These are phyloP conservation scores for Aspergillus brunneoviolaceus DNA, from an alignment of 2,329 filamentous ascomycete species.

Conservation along the genomic window DNA sequence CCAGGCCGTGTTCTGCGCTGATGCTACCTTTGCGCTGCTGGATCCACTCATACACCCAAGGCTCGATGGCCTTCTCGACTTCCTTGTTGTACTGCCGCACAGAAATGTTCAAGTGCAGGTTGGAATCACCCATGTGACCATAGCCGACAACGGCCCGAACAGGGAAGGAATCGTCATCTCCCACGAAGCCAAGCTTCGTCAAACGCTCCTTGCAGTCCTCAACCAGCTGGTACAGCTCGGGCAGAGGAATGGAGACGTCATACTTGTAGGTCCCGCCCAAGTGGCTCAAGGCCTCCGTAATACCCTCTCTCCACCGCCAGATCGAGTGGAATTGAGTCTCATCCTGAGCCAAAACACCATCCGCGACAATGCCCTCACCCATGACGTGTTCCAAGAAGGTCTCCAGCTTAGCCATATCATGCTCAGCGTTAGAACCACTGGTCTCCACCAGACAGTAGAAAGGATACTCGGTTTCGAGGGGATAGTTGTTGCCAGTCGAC, in stretches of 20 bases:
- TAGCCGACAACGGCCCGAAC: constrained; percentile 92
- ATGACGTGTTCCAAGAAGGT: constrained; percentile 89
- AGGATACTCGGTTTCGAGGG: constrained; percentile 78
- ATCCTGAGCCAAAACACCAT: constrained; percentile 90
- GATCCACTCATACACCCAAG: constrained; percentile 98
- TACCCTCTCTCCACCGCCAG: constrained; percentile 91
- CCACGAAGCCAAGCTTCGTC: constrained; percentile 70
- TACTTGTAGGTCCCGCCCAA: constrained; percentile 98
- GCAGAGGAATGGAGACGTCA: constrained; percentile 88
- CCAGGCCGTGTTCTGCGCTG: constrained; percentile 92
- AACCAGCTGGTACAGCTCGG: constrained; percentile 83
- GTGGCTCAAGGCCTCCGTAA: constrained; percentile 84
- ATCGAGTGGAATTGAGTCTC: constrained; percentile 83
- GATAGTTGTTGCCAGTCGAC: constrained; percentile 73
- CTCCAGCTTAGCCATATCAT: constrained; percentile 89
- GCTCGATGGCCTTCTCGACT: constrained; percentile 85
- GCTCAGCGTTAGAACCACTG: constrained; percentile 88
- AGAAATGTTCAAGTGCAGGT: constrained; percentile 88
- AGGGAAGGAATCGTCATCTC: constrained; percentile 71
- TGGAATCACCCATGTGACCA: constrained; percentile 96
- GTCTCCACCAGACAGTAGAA: constrained; percentile 98
- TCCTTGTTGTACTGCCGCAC: constrained; percentile 79
- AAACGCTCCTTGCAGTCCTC: constrained; percentile 78
- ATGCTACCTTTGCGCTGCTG: constrained; percentile 84
- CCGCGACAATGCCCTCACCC: constrained; percentile 78